Evolutionary conservation across 805 yeast genomes (phyloP), one percentile per base, ranked within the genome.

Genomic region (Myxozyma nipponensis): DNA sequence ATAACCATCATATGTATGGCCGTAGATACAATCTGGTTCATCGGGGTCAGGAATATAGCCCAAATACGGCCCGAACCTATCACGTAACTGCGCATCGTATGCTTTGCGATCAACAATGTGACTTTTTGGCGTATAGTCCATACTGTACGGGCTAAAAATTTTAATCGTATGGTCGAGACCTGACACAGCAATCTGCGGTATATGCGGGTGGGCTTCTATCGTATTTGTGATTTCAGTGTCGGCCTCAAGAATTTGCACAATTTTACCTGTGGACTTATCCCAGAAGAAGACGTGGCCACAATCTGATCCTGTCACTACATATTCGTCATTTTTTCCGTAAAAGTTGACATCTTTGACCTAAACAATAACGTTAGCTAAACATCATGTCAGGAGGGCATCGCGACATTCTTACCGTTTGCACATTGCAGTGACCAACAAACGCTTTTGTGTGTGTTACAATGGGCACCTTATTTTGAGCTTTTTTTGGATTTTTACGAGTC

Each of bases 291-390:
- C 26, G 26, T 56, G 52, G 7, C 59, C 59, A 35, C 48, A 48
- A 35, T 56, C 60, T 5, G 60, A 57, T n/a, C 59, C 60, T 13
- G 60, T 50, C 47, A 57, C 40, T 19, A 57, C 49, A 32, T 56
- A 57, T 36, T 57, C 60, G 39, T 57, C 60, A 22, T 48, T 24
- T 19, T 44, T 40, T 10, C 60, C 60, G 36, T 28, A 57, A 25
- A 56, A 57, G 28, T 51, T 52, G 15, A 56, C 60, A 26, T 56
- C 57, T 34, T 50, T 56, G 17, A 56, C 48, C 47, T 42, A 22
- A 5, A 3, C 13, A 9, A 39, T 15, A 7, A 28, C 7, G 13
- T 28, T 28, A 7, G n/a, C n/a, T n/a, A n/a, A n/a, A n/a, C n/a
- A n/a, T n/a, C n/a, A n/a, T n/a, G n/a, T n/a, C n/a, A n/a, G n/a